phyloP scores from a whole-genome alignment of 306 rosid genomes.

The Luffa aegyptiaca region DNA sequence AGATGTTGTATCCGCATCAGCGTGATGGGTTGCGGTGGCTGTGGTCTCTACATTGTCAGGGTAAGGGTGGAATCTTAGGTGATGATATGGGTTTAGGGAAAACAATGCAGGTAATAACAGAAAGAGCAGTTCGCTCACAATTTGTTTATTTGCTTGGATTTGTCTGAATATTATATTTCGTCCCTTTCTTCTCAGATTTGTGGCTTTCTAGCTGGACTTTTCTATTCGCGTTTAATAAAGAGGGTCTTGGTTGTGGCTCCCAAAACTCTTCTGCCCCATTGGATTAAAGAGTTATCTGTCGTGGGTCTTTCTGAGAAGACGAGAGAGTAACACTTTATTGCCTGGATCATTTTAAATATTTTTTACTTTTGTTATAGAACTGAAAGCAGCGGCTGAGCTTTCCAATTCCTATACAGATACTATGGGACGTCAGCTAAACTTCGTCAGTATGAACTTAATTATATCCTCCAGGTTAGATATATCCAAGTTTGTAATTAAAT shows the following conservation, averaged over 20 bases:
- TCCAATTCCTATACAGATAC: slow-evolving; percentile 37
- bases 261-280: slow-evolving; percentile 69
- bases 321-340: slow-evolving; percentile 46
- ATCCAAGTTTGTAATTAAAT: slow-evolving; percentile 4
- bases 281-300: slow-evolving; percentile 77
- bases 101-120: slow-evolving; percentile 81
- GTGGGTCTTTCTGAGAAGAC: slow-evolving; percentile 78
- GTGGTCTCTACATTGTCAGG: slow-evolving; percentile 78
- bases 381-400: neutral
- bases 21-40: slow-evolving; percentile 81
- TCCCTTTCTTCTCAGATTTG: slow-evolving; percentile 48
- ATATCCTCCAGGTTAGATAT: slow-evolving; percentile 60
- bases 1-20: slow-evolving; percentile 74
- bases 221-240: slow-evolving; percentile 53
- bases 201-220: slow-evolving; percentile 79
- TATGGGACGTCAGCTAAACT: slow-evolving; percentile 51
- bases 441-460: slow-evolving; percentile 73
- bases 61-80: slow-evolving; percentile 91
- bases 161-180: neutral
- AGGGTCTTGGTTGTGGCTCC: slow-evolving; percentile 85
- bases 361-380: neutral
- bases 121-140: neutral
- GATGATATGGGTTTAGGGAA: slow-evolving; percentile 98
- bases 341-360: slow-evolving; percentile 8
- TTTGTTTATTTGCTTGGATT: neutral